Evolutionary conservation across 2,329 filamentous ascomycete genomes (phyloP), one percentile per base, ranked within the genome.

Genomic region (Aureobasidium sp.): DNA sequence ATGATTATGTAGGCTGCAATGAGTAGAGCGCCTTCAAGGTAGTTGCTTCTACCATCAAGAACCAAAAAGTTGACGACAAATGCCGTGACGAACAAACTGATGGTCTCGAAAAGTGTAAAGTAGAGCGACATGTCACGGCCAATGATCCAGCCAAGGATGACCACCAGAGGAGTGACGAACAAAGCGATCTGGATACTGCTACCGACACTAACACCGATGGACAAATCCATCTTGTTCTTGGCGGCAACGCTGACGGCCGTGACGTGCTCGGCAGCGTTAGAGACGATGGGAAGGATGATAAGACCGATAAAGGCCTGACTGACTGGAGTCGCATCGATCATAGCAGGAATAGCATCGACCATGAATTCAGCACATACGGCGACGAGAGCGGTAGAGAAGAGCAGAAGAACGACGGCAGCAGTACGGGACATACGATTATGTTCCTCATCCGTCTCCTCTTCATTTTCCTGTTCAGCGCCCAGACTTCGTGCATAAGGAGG

Each of bases 21-120:
- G 37, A 94, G 74, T 62, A 93, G 75, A 63, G 85, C 84, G 3
- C 90, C 90, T 73, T 94, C 90, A 0, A 93, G 80, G 77, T 90
- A 94, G 68, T 93, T 90, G 64, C 87, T 91, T 72, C 90, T 85
- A 34, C 90, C 91, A 68, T 95, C 90, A 25, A 87, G 81, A 53
- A 95, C 90, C 47, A 96, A 76, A 71, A 95, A 96, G 71, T 95
- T 96, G 62, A 92, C 89, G 37, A 96, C 81, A 45, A 96, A 83
- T 0, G 90, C 89, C 2, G 90, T 86, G 13, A 94, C 89, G 67
- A 96, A 95, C 44, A 96, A 77, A 44, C 89, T 87, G 27, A 91
- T 76, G 2, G 82, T 85, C 70, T 85, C 82, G 65, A 85, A 85
- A 21, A 84, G 74, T 62, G 82, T 84, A 68, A 85, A 85, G 73